A percentile compares a stretch with the other conserved stretches of the same genome.
Evolutionary conservation across 768 basidiomycete species (phyloP).

Genomic region (Termitomyces sp.): DNA sequence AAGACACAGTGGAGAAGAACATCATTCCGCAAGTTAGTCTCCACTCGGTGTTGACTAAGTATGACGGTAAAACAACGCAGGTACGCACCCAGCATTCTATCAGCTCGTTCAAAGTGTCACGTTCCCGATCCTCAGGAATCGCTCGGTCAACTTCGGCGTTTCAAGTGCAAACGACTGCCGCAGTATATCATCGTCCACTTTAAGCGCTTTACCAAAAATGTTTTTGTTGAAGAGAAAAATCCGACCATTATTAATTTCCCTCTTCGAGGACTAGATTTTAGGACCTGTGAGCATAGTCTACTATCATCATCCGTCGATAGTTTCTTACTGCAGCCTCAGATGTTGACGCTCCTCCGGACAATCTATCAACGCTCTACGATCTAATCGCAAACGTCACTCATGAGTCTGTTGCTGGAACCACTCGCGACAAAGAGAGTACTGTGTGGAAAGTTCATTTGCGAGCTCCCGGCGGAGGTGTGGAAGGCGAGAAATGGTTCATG

Average conservation of each 20-base stretch:
- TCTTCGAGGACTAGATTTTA: constrained; percentile 85
- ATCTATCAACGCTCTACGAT: constrained; percentile 77
- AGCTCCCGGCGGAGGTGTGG: constrained; percentile 68
- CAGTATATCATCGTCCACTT: constrained; percentile 92
- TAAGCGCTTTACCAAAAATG: constrained; percentile 95
- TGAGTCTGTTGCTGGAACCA: constrained; percentile 94
- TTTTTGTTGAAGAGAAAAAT: constrained; percentile 97
- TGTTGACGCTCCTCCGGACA: constrained; percentile 61
- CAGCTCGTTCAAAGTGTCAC: neutral
- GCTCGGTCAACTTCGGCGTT: constrained; percentile 76
- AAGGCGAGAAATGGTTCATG: constrained; percentile 92
- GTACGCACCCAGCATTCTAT: constrained; percentile 30
- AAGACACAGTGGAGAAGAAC: constrained; percentile 94
- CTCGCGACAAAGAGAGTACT: constrained; percentile 85
- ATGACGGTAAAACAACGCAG: constrained; percentile 88
- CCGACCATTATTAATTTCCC: constrained; percentile 99
- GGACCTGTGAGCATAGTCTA: constrained; percentile 64
- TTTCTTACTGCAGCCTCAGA: constrained; percentile 41
- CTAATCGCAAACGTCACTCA: constrained; percentile 94
- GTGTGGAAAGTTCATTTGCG: constrained; percentile 91
- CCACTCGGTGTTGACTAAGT: constrained; percentile 86
- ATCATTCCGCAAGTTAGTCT: constrained; percentile 98
- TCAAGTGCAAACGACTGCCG: constrained; percentile 85
- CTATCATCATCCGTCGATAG: constrained; percentile 9
- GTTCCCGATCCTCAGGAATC: constrained; percentile 59